Evolutionary conservation across 2,329 filamentous ascomycete species (phyloP), one percentile per base, ranked within the genome.

Genomic region (Teratosphaeria destructans): DNA sequence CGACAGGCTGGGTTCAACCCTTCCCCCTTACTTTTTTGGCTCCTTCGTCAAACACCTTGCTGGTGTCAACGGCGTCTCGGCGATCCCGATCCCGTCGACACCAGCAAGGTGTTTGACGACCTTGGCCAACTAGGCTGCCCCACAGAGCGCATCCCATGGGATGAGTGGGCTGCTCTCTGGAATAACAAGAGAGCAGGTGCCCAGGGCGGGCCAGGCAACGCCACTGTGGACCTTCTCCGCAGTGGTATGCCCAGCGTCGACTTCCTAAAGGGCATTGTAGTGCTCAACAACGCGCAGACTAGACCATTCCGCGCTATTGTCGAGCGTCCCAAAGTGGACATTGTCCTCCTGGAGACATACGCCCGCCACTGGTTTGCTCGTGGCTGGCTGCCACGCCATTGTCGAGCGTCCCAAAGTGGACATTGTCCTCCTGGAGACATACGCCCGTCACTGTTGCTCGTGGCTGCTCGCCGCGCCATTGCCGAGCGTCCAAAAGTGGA

Each of bases 221-320:
- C 90, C 67, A 91, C 89, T 0, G 83, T 89, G 37, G 88, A 91
- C 64, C 89, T 92, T 64, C 84, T 93, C 11, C 85, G 87, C 55
- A 86, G 87, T 63, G 88, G 89, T 62, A 91, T 92, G 88, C 89
- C 89, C 1, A 86, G 81, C 7, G 82, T 87, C 1, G 86, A 89
- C 14, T 88, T 88, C 67, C 73, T 92, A 57, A 79, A 82, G 61
- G 84, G 83, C 54, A 86, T 90, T 39, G 88, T 87, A 0, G 85
- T 91, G 1, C 82, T 93, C 47, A 84, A 89, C 70, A 88, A 91
- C 66, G 80, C 82, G 12, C 80, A 81, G 57, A 92, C 89, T 0
- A 78, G 81, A 52, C 82, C 86, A 1, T 78, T 84, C 56, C 82
- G 74, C 69, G 80, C 74, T 66, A 79, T 67, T 61, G 77, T 91